Percentiles rank a stretch among this genome's conserved stretches.
phyloP scores from a whole-genome alignment of 225 moss, liverwort and hornwort species.

The Polytrichum commune region DNA sequence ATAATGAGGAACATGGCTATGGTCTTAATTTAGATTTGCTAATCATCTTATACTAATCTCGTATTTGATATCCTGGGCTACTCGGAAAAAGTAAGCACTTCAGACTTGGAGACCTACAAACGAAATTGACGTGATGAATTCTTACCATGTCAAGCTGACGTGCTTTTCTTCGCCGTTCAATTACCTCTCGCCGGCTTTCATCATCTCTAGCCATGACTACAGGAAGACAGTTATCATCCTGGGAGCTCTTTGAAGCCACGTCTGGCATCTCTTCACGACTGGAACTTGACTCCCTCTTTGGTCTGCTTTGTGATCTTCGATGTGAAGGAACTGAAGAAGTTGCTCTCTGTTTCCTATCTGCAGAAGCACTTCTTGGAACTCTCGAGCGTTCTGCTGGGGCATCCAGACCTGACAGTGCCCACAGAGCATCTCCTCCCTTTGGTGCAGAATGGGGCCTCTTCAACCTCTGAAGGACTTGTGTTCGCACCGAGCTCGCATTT shows the following conservation, averaged over 20 bases:
- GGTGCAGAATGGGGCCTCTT: constrained; percentile 31
- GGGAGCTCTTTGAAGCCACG: constrained; percentile 40
- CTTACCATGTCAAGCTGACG: constrained; percentile 56
- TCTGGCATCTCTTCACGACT: constrained; percentile 38
- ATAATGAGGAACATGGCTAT: too few relatives aligned
- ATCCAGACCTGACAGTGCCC: constrained; percentile 32
- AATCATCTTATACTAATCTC: too few relatives aligned
- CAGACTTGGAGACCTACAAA: background rate
- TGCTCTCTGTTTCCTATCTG: constrained; percentile 22
- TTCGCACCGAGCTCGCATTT: constrained; percentile 11
- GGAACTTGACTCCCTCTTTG: constrained; percentile 18
- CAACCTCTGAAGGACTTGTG: constrained; percentile 13
- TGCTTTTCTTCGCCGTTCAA: constrained; percentile 49
- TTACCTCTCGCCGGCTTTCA: constrained; percentile 52
- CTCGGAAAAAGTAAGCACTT: too few relatives aligned
- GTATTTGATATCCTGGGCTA: too few relatives aligned
- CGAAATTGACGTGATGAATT: too few relatives aligned
- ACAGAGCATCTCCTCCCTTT: constrained; percentile 24
- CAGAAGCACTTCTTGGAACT: constrained; percentile 20
- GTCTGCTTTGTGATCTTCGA: constrained; percentile 6
- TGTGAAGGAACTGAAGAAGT: constrained; percentile 20
- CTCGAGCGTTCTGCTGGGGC: constrained; percentile 26
- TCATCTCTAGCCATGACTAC: constrained; percentile 58
- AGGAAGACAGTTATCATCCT: constrained; percentile 47
- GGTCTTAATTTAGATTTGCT: too few relatives aligned